phyloP scores from a whole-genome alignment of 78 protist species.

The Ministeria vibrans region DNA sequence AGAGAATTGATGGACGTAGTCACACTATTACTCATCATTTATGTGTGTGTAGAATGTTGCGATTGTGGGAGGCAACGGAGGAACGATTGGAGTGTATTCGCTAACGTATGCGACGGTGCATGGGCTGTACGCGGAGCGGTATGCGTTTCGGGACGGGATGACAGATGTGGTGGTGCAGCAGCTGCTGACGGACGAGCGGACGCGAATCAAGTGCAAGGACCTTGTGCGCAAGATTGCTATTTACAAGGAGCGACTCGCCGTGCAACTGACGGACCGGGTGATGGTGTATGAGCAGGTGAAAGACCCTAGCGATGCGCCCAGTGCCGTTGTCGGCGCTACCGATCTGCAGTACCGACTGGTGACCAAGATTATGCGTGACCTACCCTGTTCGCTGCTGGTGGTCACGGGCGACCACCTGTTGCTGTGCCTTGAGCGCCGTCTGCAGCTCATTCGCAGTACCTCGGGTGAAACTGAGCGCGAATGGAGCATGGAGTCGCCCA shows the following conservation, averaged over 20 bases:
- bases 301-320: not conserved
- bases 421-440: constrained; percentile 35
- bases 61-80: constrained; percentile 52
- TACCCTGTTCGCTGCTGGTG: constrained; percentile 58
- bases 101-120: constrained; percentile 59
- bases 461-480: constrained; percentile 38
- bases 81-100: constrained; percentile 40
- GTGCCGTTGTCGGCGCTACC: not conserved
- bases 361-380: constrained; percentile 6
- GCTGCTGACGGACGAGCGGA: constrained; percentile 37
- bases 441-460: not conserved
- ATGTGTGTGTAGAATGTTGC: not conserved
- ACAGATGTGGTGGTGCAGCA: constrained; percentile 70
- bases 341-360: not conserved
- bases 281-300: constrained; percentile 33
- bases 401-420: constrained; percentile 38
- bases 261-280: constrained; percentile 56
- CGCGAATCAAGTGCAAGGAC: constrained; percentile 40
- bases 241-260: constrained; percentile 54
- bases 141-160: constrained; percentile 68
- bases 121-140: constrained; percentile 54
- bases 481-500: constrained; percentile 59
- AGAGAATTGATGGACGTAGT: not conserved
- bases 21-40: not conserved
- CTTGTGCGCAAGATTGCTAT: constrained; percentile 66